A percentile compares a stretch with the other conserved stretches of the same genome.
Conservation (phyloP, 805 yeast genomes). For the Naumovozyma castellii region DNA sequence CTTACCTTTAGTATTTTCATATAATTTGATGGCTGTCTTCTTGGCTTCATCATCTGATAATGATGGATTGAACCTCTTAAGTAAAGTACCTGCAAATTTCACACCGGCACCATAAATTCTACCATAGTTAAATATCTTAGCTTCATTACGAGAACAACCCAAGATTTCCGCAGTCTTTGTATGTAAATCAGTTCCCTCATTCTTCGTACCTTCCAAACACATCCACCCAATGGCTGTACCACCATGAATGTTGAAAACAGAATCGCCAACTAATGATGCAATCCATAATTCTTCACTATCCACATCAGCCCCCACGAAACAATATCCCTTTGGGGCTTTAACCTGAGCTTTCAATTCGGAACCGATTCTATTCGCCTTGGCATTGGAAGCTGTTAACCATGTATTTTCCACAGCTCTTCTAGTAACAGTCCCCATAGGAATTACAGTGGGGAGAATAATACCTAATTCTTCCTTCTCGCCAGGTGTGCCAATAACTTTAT, state of each 20-base stretch:
- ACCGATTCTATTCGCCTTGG: conserved; percentile 76
- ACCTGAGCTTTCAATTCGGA: conserved; percentile 86
- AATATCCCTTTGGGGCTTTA: conserved; percentile 79
- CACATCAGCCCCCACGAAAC: conserved; percentile 96
- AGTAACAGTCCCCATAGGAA: conserved; percentile 95
- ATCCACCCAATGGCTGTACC: conserved; percentile 98
- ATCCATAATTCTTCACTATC: conserved; percentile 98
- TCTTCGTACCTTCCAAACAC: conserved; percentile 93
- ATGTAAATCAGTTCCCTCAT: conserved; percentile 87
- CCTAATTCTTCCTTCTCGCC: conserved; percentile 36
- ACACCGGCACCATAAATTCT: conserved; percentile 97
- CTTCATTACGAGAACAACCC: conserved; percentile 84
- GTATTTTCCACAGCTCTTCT: conserved; percentile 94
- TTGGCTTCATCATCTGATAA: conserved; percentile 60
- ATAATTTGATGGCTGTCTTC: conserved; percentile 53
- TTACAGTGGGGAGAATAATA: conserved; percentile 70
- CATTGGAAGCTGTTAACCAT: conserved; percentile 96
- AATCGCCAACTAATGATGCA: conserved; percentile 89
- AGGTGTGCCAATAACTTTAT: not conserved
- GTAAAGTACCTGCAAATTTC: conserved; percentile 73
- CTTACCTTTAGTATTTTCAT: conserved; percentile 76
- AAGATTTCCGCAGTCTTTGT: conserved; percentile 85
- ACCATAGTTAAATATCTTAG: conserved; percentile 93
- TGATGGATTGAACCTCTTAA: conserved; percentile 73
- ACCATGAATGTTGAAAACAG: conserved; percentile 82